A percentile compares a stretch with the other conserved stretches of the same genome.
phyloP scores from a whole-genome alignment of 179 eudicot species.

The Drosera spatulata region DNA sequence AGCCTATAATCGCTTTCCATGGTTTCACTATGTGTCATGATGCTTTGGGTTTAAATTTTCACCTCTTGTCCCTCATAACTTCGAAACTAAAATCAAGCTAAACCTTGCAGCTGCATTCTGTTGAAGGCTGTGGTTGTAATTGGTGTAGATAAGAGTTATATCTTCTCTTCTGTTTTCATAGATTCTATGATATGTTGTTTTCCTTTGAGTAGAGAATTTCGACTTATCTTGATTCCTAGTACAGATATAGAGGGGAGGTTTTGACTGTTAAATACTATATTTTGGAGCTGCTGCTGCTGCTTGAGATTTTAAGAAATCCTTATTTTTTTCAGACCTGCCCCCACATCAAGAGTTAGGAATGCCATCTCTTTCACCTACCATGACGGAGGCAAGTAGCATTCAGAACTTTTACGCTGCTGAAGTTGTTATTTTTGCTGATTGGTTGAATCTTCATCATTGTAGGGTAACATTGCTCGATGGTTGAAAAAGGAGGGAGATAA shows the following conservation, averaged over 20 bases:
- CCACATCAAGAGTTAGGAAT: slow-evolving; percentile 94
- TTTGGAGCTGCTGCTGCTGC: background rate
- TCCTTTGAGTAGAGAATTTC: too few species aligned
- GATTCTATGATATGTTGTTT: background rate
- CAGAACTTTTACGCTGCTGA: slow-evolving; percentile 1
- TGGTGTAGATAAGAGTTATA: background rate
- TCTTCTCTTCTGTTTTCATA: background rate
- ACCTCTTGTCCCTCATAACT: too few species aligned
- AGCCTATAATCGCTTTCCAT: too few species aligned
- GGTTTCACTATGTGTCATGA: too few species aligned
- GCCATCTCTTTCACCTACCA: slow-evolving; percentile 99
- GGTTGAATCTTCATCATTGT: slow-evolving; percentile 12
- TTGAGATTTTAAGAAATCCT: background rate
- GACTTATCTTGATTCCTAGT: background rate
- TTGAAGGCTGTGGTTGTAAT: too few species aligned
- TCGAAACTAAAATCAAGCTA: too few species aligned
- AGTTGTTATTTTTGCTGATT: background rate
- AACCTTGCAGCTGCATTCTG: too few species aligned
- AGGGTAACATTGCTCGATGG: slow-evolving; percentile 99
- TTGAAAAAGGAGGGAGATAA: slow-evolving; percentile 93
- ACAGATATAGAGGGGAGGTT: background rate
- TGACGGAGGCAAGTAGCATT: slow-evolving; percentile 68
- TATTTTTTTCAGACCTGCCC: slow-evolving; percentile 58
- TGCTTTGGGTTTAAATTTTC: too few species aligned
- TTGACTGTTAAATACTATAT: background rate